These are phyloP conservation scores for Sclerospora graminicola DNA, from an alignment of 352 stramenopile genomes.

Conservation along the genomic window DNA sequence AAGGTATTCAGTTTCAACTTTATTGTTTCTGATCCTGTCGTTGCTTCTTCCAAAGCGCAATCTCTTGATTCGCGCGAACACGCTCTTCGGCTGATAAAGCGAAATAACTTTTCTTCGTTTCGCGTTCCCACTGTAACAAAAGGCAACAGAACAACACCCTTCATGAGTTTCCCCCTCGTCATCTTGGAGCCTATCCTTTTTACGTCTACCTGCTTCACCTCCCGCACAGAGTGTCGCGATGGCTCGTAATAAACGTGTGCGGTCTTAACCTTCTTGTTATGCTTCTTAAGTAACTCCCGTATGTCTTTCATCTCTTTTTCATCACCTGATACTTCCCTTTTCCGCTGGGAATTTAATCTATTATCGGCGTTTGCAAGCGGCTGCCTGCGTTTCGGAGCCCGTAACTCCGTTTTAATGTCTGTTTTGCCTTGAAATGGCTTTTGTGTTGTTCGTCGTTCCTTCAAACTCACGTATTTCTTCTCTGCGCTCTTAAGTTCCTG, in stretches of 20 bases:
- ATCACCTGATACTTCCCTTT: conserved; percentile 1
- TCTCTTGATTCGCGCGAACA: conserved; percentile 52
- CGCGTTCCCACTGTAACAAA: conserved; percentile 51
- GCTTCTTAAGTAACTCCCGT: conserved; percentile 41
- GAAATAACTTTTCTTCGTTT: conserved; percentile 60
- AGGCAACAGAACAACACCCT: neutral
- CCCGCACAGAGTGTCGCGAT: conserved; percentile 61
- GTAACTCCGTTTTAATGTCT: neutral
- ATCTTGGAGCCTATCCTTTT: too few relatives aligned
- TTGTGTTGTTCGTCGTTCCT: conserved; percentile 11
- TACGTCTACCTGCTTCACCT: conserved; percentile 45
- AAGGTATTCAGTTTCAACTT: too few relatives aligned
- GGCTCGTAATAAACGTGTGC: conserved; percentile 68
- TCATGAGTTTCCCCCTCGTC: neutral
- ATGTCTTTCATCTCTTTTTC: conserved; percentile 39
- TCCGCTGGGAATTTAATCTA: neutral
- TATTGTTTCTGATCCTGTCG: conserved; percentile 8
- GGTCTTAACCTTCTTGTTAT: conserved; percentile 78
- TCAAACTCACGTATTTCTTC: conserved; percentile 12
- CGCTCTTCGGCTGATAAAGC: conserved; percentile 51
- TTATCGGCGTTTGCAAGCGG: conserved; percentile 14
- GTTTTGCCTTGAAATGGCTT: conserved; percentile 11
- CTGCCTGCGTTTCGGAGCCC: conserved; percentile 1
- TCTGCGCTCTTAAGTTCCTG: conserved; percentile 1
- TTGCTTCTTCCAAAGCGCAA: conserved; percentile 36